Conservation (phyloP, 108 stramenopile genomes). For the Schizochytrium sp. region DNA sequence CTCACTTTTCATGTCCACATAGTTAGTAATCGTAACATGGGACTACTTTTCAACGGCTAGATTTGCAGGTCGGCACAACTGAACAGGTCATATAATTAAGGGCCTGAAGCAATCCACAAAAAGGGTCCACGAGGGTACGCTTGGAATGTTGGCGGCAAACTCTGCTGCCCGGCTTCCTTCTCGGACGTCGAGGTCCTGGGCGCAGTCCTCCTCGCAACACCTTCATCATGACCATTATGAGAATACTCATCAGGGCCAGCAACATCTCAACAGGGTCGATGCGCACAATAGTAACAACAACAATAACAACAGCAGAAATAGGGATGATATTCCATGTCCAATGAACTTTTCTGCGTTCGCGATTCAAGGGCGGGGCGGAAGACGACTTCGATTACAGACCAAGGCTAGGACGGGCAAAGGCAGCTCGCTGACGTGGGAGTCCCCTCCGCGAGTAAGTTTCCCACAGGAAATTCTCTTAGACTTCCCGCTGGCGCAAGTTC, state of each 20-base stretch:
- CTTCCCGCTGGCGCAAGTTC: neutral
- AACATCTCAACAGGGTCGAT: neutral
- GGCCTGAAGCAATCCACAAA: no score
- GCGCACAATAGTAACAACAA: neutral
- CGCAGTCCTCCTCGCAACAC: no score
- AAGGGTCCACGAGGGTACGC: no score
- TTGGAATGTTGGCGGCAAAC: no score
- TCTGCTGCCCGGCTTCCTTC: no score
- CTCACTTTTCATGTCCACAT: no score
- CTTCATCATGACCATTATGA: no score
- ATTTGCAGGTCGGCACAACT: no score
- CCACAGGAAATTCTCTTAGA: neutral
- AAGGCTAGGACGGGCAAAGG: neutral
- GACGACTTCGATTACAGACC: neutral
- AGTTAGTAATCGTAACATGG: no score
- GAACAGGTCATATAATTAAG: no score
- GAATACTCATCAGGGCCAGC: neutral
- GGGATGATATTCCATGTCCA: neutral
- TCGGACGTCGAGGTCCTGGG: no score
- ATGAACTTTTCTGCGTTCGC: neutral
- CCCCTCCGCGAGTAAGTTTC: slow-evolving; percentile 2
- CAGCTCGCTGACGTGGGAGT: slow-evolving; percentile 1
- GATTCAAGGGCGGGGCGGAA: neutral
- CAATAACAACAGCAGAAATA: neutral
- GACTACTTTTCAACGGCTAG: no score